These are phyloP conservation scores for Lagerstroemia speciosa DNA, from an alignment of 345 rosid species.

Conservation along the genomic window DNA sequence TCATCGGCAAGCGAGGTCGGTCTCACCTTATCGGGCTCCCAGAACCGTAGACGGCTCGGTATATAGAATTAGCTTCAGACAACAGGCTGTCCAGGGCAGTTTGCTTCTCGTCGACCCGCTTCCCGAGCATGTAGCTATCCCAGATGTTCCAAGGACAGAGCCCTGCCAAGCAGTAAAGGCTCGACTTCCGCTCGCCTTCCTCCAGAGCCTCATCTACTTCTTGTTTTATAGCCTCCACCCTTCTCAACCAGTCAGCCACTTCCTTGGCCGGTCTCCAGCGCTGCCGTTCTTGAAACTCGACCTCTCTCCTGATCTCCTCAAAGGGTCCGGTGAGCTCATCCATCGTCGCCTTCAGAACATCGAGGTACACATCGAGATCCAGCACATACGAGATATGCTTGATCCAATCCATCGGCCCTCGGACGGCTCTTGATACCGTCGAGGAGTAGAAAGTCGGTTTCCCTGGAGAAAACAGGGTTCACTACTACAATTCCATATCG, in stretches of 20 bases:
- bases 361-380: not conserved
- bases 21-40: no score
- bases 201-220: not conserved
- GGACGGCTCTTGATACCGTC: no score
- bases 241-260: not conserved
- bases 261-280: not conserved
- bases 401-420: not conserved
- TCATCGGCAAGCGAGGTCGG: no score
- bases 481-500: no score
- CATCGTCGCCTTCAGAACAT: not conserved
- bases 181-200: not conserved
- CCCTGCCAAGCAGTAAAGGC: not conserved
- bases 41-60: not conserved
- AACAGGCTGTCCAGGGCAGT: not conserved
- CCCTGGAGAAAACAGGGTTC: no score
- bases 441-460: no score
- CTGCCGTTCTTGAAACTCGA: not conserved
- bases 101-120: not conserved
- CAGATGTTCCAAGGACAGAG: not conserved
- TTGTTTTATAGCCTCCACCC: not conserved
- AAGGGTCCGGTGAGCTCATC: not conserved
- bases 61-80: not conserved
- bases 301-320: not conserved
- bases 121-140: not conserved
- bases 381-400: not conserved